Conservation (phyloP, 2,329 filamentous ascomycete genomes). For the Aspergillus sp. region DNA sequence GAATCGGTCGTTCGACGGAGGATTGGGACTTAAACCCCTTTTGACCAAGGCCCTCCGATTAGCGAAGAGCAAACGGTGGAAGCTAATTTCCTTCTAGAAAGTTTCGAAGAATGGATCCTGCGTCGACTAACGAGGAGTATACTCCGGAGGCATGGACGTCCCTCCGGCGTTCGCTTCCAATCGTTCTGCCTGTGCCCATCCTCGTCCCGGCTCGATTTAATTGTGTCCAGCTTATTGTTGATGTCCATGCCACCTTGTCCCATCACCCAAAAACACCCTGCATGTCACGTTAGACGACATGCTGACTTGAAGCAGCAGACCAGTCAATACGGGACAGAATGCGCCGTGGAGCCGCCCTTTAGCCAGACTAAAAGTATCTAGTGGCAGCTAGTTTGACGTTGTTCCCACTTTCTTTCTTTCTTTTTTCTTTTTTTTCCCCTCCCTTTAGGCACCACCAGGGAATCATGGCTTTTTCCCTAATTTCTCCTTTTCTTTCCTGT, state of each 20-base stretch:
- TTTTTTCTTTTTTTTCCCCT: not conserved
- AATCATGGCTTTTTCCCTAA: conserved; percentile 2
- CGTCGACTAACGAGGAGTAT: not conserved
- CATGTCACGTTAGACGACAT: conserved; percentile 19
- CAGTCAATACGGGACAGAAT: not conserved
- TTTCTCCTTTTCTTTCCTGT: not conserved
- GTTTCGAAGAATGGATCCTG: conserved; percentile 24
- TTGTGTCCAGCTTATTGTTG: not conserved
- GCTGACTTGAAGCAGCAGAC: conserved; percentile 2
- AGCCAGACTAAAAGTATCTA: conserved; percentile 11
- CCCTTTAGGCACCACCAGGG: not conserved
- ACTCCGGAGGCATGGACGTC: not conserved
- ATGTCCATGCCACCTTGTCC: not conserved
- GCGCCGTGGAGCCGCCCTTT: conserved; percentile 8
- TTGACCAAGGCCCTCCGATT: conserved; percentile 13
- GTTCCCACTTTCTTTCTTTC: conserved; percentile 4
- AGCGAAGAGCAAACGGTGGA: conserved; percentile 26
- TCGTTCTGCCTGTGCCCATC: not conserved
- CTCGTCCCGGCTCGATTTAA: not conserved
- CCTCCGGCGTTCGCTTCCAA: not conserved
- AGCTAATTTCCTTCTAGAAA: conserved; percentile 37
- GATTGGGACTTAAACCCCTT: conserved; percentile 12
- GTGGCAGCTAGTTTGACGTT: conserved; percentile 14
- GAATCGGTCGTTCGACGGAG: conserved; percentile 7
- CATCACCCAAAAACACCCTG: not conserved